A percentile compares a stretch with the other conserved stretches of the same genome.
Evolutionary conservation across 106 monocot species (phyloP).

Genomic region (Dioscorea dumetorum): DNA sequence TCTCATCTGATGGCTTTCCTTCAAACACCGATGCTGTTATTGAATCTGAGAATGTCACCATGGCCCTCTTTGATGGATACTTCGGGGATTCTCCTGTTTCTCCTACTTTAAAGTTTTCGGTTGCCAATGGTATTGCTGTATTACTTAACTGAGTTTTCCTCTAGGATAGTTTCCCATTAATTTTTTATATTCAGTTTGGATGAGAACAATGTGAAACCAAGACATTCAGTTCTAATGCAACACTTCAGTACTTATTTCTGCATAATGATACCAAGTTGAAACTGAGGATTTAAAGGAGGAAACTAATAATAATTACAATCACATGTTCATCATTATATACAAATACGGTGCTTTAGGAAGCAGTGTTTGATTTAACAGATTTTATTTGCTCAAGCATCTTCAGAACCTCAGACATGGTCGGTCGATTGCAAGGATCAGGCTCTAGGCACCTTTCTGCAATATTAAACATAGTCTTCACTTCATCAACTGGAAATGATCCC

Average conservation of each 20-base stretch:
- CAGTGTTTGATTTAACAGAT: background rate
- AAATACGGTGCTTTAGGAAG: background rate
- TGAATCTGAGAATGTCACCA: conserved; percentile 50
- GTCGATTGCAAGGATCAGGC: conserved; percentile 57
- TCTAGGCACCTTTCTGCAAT: conserved; percentile 82
- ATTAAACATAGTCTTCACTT: conserved; percentile 47
- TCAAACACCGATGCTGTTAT: conserved; percentile 50
- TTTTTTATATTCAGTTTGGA: no score
- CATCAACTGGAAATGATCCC: conserved; percentile 28
- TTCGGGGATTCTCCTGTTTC: conserved; percentile 64
- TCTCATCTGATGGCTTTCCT: conserved; percentile 38
- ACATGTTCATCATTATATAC: no score
- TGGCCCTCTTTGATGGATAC: conserved; percentile 67
- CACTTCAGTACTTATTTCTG: no score
- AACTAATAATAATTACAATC: no score
- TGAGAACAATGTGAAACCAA: no score
- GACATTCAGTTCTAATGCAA: no score
- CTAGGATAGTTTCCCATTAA: no score
- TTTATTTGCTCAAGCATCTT: conserved; percentile 74
- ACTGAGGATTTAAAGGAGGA: no score
- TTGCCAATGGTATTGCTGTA: conserved; percentile 33
- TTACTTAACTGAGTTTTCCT: conserved; percentile 10
- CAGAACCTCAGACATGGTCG: conserved; percentile 58
- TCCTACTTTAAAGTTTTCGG: conserved; percentile 59
- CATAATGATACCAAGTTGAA: no score